Evolutionary conservation across 2,329 filamentous ascomycete genomes (phyloP).

Genomic region (Aspergillus sp.): DNA sequence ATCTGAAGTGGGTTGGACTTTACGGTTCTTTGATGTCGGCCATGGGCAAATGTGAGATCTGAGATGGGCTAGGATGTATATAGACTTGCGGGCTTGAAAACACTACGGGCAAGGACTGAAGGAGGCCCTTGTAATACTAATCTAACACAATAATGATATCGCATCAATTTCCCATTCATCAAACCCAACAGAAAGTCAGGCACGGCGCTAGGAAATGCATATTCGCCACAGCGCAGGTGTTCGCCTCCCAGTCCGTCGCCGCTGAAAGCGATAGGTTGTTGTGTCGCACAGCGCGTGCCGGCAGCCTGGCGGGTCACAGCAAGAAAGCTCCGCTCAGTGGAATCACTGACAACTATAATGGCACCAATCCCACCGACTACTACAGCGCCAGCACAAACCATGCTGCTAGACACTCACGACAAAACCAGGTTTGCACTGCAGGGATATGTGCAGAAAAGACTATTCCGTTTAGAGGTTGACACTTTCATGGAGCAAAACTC

Average conservation of each 20-base stretch:
- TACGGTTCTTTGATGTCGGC: background rate
- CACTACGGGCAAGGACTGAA: background rate
- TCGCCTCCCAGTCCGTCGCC: background rate
- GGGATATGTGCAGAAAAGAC: no score
- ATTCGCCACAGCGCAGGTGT: background rate
- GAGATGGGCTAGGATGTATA: background rate
- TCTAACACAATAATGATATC: background rate
- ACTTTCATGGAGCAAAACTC: no score
- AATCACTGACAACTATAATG: no score
- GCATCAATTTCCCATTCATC: background rate
- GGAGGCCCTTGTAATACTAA: background rate
- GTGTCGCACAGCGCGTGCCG: background rate
- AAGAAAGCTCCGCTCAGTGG: no score
- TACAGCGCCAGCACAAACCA: no score
- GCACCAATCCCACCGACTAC: no score
- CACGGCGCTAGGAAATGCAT: background rate
- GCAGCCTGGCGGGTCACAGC: no score
- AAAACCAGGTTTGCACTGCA: no score
- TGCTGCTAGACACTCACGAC: no score
- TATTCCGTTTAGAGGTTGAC: no score
- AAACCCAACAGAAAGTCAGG: background rate
- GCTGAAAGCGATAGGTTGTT: background rate
- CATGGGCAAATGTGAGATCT: background rate
- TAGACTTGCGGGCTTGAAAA: background rate
- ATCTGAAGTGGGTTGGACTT: background rate